These are phyloP conservation scores for Russula compacta DNA, from an alignment of 768 basidiomycete species.

Conservation along the genomic window DNA sequence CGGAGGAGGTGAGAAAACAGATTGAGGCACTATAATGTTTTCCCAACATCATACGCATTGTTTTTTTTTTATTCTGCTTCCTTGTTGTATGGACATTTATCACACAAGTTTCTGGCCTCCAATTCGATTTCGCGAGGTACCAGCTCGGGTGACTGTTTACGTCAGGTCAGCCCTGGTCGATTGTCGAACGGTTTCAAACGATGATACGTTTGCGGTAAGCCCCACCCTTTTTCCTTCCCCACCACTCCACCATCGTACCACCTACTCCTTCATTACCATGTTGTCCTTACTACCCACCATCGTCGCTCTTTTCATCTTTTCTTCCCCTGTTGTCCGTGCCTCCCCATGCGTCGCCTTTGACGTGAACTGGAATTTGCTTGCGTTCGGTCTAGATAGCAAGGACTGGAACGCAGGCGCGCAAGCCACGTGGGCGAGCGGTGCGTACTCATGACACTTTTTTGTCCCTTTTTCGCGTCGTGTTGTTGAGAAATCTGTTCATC, in stretches of 20 bases:
- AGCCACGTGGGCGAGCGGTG: slow-evolving; percentile 55
- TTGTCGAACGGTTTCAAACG: too few relatives aligned
- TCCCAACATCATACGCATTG: not conserved
- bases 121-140: not conserved
- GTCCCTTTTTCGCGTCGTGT: not conserved
- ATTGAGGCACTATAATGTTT: slow-evolving; percentile 26
- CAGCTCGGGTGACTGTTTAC: too few relatives aligned
- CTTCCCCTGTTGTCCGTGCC: slow-evolving; percentile 30
- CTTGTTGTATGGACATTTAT: slow-evolving; percentile 1
- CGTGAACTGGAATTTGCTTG: slow-evolving; percentile 70
- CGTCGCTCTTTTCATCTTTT: slow-evolving; percentile 45
- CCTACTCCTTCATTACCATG: slow-evolving; percentile 24
- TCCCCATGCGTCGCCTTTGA: slow-evolving; percentile 75
- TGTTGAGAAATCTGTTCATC: not conserved
- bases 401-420: slow-evolving; percentile 77
- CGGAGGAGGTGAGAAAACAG: slow-evolving; percentile 28
- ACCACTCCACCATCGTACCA: not conserved
- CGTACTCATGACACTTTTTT: slow-evolving; percentile 9
- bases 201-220: not conserved
- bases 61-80: not conserved
- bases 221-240: not conserved
- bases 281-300: slow-evolving; percentile 30
- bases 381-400: slow-evolving; percentile 74
- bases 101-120: not conserved
- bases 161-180: too few relatives aligned